Evolutionary conservation across 306 rosid species (phyloP).

Genomic region (Citrullus colocynthis): DNA sequence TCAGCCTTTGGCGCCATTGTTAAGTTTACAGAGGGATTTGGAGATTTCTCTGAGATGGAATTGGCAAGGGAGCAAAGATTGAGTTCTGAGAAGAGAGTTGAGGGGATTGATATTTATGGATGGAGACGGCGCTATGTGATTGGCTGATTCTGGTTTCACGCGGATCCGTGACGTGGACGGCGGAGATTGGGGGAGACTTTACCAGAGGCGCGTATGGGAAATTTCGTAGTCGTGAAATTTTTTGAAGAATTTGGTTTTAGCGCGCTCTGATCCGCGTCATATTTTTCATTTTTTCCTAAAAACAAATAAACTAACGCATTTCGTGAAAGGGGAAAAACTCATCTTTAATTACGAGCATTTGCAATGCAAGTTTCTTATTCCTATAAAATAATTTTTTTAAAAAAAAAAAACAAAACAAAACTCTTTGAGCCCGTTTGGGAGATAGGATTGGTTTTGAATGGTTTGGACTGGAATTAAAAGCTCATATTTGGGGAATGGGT

Average conservation of each 20-base stretch:
- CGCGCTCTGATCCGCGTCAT: not conserved
- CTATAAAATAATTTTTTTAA: no score
- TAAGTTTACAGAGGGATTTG: not conserved
- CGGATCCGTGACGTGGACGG: not conserved
- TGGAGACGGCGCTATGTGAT: not conserved
- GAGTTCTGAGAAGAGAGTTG: not conserved
- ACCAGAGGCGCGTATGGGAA: not conserved
- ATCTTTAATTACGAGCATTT: no score
- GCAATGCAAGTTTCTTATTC: no score
- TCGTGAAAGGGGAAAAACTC: no score
- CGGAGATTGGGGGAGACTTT: not conserved
- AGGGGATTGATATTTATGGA: not conserved
- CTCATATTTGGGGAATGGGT: no score
- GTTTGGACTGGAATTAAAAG: no score
- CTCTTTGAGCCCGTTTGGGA: no score
- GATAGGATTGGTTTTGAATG: no score
- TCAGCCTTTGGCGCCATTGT: constrained; percentile 30
- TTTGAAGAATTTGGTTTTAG: not conserved
- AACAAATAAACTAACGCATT: no score
- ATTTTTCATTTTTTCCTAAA: no score
- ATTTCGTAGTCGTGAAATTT: not conserved
- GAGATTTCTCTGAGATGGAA: not conserved
- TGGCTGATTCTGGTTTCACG: not conserved
- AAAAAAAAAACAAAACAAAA: no score
- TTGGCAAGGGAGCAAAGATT: not conserved